These are phyloP conservation scores for Licmophora abbreviata DNA, from an alignment of 108 stramenopile species.

Conservation along the genomic window DNA sequence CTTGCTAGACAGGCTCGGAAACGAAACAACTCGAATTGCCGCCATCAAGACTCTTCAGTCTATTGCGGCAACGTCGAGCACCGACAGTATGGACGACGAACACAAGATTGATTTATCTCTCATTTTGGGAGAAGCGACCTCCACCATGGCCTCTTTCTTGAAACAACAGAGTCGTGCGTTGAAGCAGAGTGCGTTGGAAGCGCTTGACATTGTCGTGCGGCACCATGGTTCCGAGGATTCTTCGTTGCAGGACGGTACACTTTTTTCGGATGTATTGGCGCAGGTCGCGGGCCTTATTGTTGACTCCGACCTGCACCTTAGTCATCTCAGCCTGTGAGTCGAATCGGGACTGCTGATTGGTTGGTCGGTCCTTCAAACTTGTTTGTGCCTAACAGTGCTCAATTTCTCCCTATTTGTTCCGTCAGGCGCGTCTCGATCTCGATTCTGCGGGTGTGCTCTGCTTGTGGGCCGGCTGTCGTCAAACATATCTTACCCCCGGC, in stretches of 20 bases:
- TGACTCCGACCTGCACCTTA: slow-evolving; percentile 90
- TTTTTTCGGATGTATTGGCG: slow-evolving; percentile 63
- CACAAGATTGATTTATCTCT: slow-evolving; percentile 68
- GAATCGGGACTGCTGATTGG: slow-evolving; percentile 12
- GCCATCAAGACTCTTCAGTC: slow-evolving; percentile 82
- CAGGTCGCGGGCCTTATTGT: slow-evolving; percentile 72
- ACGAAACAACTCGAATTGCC: slow-evolving; percentile 91
- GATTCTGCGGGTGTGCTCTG: slow-evolving; percentile 55
- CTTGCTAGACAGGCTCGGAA: slow-evolving; percentile 82
- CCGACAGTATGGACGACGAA: slow-evolving; percentile 6
- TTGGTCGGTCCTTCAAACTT: slow-evolving; percentile 3
- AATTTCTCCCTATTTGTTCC: slow-evolving; percentile 1
- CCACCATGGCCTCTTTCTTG: slow-evolving; percentile 76
- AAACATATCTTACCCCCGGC: slow-evolving; percentile 60
- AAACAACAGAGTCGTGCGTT: slow-evolving; percentile 82
- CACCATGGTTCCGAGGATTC: slow-evolving; percentile 34
- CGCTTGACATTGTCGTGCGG: slow-evolving; percentile 58
- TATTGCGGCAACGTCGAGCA: slow-evolving; percentile 55
- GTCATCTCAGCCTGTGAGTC: slow-evolving; percentile 77
- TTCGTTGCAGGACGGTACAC: slow-evolving; percentile 14
- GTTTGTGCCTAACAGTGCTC: slow-evolving; percentile 4
- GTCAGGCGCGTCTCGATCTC: slow-evolving; percentile 49
- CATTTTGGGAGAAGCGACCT: slow-evolving; percentile 62
- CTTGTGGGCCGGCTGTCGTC: slow-evolving; percentile 43
- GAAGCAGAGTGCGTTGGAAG: slow-evolving; percentile 79